A percentile compares a stretch with the other conserved stretches of the same genome.
phyloP scores from a whole-genome alignment of 1,284 basidiomycete genomes.

The Moesziomyces sp. region DNA sequence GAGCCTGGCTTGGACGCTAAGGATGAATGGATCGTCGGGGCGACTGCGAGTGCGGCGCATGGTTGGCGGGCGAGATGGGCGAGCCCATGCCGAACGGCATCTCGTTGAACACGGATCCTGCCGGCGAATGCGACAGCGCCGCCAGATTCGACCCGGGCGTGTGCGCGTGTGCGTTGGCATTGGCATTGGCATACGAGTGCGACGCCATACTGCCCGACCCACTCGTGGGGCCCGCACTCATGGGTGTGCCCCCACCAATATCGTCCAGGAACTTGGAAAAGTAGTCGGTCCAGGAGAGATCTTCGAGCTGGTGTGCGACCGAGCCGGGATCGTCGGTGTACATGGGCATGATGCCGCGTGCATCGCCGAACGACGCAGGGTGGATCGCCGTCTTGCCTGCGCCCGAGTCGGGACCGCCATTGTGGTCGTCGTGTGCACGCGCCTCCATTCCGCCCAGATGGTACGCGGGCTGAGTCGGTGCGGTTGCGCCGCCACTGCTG shows the following conservation, averaged over 20 bases:
- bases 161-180: constrained; percentile 5
- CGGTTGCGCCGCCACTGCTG: constrained; percentile 3
- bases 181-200: not conserved
- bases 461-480: not conserved
- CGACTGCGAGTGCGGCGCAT: constrained; percentile 10
- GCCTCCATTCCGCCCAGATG: constrained; percentile 1
- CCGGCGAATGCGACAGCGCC: constrained; percentile 5
- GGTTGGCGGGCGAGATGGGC: constrained; percentile 3
- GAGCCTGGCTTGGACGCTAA: not conserved
- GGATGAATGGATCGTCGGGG: constrained; percentile 18
- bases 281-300: constrained; percentile 51
- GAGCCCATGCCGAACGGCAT: constrained; percentile 40
- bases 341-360: constrained; percentile 42
- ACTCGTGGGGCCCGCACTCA: constrained; percentile 5
- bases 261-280: constrained; percentile 48
- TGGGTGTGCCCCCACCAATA: constrained; percentile 24
- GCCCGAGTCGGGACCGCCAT: constrained; percentile 1
- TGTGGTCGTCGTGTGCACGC: constrained; percentile 10
- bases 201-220: constrained; percentile 5
- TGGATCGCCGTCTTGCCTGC: constrained; percentile 14
- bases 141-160: constrained; percentile 6
- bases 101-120: constrained; percentile 9
- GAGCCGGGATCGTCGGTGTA: constrained; percentile 39
- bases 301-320: constrained; percentile 39
- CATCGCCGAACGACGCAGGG: constrained; percentile 45